phyloP scores from a whole-genome alignment of 305 asterid genomes.

The Fraxinus sp. region DNA sequence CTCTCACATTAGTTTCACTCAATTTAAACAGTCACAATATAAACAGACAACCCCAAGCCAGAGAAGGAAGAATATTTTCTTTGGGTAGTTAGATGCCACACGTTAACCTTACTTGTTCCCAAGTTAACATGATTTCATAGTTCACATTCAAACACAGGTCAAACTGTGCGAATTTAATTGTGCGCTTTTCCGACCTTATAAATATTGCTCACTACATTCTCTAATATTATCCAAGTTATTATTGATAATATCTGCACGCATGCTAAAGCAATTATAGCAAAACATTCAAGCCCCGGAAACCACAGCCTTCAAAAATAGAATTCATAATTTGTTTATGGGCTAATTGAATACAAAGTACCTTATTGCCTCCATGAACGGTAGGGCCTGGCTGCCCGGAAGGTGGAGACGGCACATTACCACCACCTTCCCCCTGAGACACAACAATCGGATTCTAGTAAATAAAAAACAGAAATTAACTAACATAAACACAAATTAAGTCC shows the following conservation, averaged over 20 bases:
- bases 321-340: neutral
- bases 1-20: neutral
- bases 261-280: neutral
- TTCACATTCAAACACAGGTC: neutral
- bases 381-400: constrained; percentile 53
- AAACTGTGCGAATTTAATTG: neutral
- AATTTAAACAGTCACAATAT: neutral
- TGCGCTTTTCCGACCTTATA: neutral
- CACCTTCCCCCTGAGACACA: constrained; percentile 63
- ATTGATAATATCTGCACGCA: neutral
- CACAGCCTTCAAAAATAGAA: neutral
- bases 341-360: constrained; percentile 40
- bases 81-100: neutral
- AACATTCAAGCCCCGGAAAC: neutral
- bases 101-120: neutral
- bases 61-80: neutral
- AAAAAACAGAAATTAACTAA: constrained; percentile 1
- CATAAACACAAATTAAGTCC: neutral
- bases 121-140: neutral
- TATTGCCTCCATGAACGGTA: constrained; percentile 60
- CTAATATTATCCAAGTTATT: neutral
- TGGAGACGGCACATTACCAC: constrained; percentile 41
- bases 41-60: neutral
- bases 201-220: constrained; percentile 1
- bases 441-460: neutral